A percentile compares a stretch with the other conserved stretches of the same genome.
These are phyloP conservation scores for Fraxinus velutina DNA, from an alignment of 305 asterid species.

Conservation along the genomic window DNA sequence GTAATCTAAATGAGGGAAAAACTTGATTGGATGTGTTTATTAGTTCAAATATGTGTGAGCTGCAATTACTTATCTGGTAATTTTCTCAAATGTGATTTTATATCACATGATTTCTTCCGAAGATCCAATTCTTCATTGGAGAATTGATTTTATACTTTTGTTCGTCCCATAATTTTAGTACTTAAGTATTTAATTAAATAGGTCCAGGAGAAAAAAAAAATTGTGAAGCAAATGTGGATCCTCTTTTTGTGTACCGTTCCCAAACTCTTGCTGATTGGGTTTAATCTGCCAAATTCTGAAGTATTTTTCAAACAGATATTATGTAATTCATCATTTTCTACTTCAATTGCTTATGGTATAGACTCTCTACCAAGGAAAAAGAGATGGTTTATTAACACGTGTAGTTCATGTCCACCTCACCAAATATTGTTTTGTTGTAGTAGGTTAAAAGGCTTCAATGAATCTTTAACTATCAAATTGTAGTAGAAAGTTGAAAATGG, in stretches of 20 bases:
- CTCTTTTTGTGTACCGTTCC: neutral
- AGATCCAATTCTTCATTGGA: too few species aligned
- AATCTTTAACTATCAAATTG: constrained; percentile 12
- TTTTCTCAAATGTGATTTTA: too few species aligned
- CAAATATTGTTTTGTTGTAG: neutral
- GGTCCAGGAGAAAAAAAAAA: too few species aligned
- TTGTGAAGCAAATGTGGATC: neutral
- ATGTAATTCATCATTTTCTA: neutral
- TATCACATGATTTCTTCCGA: too few species aligned
- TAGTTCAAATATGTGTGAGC: too few species aligned
- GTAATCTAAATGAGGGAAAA: too few species aligned
- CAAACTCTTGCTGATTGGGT: neutral
- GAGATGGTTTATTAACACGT: neutral
- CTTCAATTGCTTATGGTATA: neutral
- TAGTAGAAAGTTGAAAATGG: constrained; percentile 63
- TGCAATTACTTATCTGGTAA: too few species aligned
- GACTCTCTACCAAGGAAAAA: neutral
- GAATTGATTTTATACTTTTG: too few species aligned
- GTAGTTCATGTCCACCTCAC: neutral
- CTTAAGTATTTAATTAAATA: too few species aligned
- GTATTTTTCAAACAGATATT: too few species aligned
- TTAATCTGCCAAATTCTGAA: neutral
- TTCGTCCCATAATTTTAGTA: too few species aligned
- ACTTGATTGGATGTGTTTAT: too few species aligned
- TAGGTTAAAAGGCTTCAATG: neutral